These are phyloP conservation scores for Phytophthora tentaculata DNA, from an alignment of 352 stramenopile genomes.

Conservation along the genomic window DNA sequence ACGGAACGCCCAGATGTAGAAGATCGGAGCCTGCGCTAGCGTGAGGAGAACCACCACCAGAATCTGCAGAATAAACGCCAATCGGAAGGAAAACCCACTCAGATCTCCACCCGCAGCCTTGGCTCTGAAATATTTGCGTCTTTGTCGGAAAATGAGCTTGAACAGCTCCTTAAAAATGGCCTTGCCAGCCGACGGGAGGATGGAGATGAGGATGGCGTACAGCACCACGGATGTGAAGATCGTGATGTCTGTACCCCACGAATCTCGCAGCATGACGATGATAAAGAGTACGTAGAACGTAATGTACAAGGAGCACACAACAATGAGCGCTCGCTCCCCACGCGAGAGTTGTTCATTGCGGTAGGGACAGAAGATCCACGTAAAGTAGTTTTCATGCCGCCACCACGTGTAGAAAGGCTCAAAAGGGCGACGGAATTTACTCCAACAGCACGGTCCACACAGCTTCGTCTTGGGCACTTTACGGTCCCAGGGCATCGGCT, in stretches of 20 bases:
- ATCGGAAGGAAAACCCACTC: conserved; percentile 55
- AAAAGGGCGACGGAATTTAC: conserved; percentile 61
- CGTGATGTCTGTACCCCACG: conserved; percentile 43
- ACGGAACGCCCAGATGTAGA: conserved; percentile 73
- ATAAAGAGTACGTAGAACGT: conserved; percentile 81
- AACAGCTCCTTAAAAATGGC: conserved; percentile 80
- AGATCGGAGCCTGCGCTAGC: conserved; percentile 55
- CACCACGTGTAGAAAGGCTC: conserved; percentile 83
- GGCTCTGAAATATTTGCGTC: conserved; percentile 69
- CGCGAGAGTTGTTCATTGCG: conserved; percentile 67
- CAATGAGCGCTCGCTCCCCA: conserved; percentile 65
- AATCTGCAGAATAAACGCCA: conserved; percentile 64
- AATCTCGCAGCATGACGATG: conserved; percentile 63
- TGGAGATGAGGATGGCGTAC: conserved; percentile 61
- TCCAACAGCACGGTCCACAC: conserved; percentile 69
- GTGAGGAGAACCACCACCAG: conserved; percentile 59
- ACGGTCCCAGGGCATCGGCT: conserved; percentile 70
- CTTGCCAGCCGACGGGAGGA: conserved; percentile 65
- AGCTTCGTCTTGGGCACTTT: conserved; percentile 74
- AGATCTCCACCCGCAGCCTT: conserved; percentile 52
- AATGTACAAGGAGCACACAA: conserved; percentile 75
- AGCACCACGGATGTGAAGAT: conserved; percentile 48
- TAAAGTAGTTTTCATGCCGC: conserved; percentile 82
- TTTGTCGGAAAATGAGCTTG: conserved; percentile 76
- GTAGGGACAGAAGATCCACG: conserved; percentile 77